A percentile compares a stretch with the other conserved stretches of the same genome.
Evolutionary conservation across 106 monocot genomes (phyloP).

Genomic region (Ottelia alismoides): DNA sequence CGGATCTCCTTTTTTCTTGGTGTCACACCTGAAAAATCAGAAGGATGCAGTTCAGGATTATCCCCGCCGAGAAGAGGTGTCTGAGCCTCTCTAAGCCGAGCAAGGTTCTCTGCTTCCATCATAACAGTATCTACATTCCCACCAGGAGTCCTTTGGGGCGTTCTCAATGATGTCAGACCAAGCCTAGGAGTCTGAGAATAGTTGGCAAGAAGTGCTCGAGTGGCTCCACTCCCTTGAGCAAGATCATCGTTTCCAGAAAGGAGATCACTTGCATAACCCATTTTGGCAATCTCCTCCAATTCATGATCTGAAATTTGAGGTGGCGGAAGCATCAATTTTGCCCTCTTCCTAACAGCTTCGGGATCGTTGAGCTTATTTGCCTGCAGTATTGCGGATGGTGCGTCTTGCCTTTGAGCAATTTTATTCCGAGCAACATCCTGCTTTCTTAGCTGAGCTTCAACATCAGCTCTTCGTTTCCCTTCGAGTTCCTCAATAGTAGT

Average conservation of each 20-base stretch:
- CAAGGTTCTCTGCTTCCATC: constrained; percentile 99
- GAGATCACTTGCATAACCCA: constrained; percentile 85
- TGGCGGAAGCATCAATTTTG: constrained; percentile 89
- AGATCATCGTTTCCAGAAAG: constrained; percentile 44
- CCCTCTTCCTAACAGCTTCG: constrained; percentile 83
- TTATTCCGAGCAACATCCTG: constrained; percentile 94
- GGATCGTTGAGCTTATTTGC: constrained; percentile 97
- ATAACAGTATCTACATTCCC: constrained; percentile 89
- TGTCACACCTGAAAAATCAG: constrained; percentile 93
- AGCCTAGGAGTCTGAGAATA: constrained; percentile 90
- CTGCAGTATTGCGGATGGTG: constrained; percentile 83
- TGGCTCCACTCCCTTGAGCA: constrained; percentile 76
- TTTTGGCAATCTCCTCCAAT: constrained; percentile 91
- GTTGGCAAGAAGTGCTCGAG: constrained; percentile 73
- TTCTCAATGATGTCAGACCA: constrained; percentile 61
- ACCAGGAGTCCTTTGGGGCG: constrained; percentile 86
- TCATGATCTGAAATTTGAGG: constrained; percentile 97
- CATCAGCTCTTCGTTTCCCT: constrained; percentile 83
- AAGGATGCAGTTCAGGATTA: constrained; percentile 93
- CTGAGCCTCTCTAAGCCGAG: constrained; percentile 87
- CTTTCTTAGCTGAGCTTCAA: constrained; percentile 81
- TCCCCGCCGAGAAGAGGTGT: constrained; percentile 95
- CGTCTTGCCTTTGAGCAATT: constrained; percentile 87
- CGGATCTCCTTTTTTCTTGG: constrained; percentile 88
- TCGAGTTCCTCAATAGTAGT: constrained; percentile 96